Evolutionary conservation across 148 eudicot species (phyloP).

Genomic region (Heliamphora exappendiculata): DNA sequence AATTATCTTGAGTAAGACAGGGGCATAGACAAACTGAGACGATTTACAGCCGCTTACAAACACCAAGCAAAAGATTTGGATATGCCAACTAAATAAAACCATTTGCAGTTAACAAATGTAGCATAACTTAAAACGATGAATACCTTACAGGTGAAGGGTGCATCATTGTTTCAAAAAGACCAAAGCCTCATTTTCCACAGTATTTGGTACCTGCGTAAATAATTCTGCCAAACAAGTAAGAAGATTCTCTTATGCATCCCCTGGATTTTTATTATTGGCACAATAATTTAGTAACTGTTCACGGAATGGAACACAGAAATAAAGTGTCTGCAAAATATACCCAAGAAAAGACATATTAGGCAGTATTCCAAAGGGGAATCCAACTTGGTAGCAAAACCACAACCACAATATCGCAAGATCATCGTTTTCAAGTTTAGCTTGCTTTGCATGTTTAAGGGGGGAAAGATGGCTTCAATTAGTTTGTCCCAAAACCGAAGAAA

Average conservation of each 20-base stretch:
- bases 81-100: neutral
- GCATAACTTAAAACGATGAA: neutral
- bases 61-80: neutral
- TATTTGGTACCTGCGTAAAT: slow-evolving; percentile 67
- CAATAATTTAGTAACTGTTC: slow-evolving; percentile 79
- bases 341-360: slow-evolving; percentile 10
- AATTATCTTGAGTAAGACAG: neutral
- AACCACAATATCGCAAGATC: neutral
- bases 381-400: slow-evolving; percentile 4
- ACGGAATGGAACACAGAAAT: slow-evolving; percentile 94
- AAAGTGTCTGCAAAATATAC: slow-evolving; percentile 58
- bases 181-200: neutral
- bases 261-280: slow-evolving; percentile 64
- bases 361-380: neutral
- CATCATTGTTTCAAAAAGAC: neutral
- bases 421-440: neutral
- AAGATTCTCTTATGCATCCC: slow-evolving; percentile 76
- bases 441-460: too few relatives aligned
- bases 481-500: neutral
- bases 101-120: neutral
- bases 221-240: slow-evolving; percentile 91
- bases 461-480: too few relatives aligned
- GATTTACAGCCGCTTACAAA: neutral
- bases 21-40: neutral
- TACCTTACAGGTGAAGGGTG: neutral